Base-by-base conservation (phyloP, 306 rosid genomes). In the Purshia tridentata region DNA sequence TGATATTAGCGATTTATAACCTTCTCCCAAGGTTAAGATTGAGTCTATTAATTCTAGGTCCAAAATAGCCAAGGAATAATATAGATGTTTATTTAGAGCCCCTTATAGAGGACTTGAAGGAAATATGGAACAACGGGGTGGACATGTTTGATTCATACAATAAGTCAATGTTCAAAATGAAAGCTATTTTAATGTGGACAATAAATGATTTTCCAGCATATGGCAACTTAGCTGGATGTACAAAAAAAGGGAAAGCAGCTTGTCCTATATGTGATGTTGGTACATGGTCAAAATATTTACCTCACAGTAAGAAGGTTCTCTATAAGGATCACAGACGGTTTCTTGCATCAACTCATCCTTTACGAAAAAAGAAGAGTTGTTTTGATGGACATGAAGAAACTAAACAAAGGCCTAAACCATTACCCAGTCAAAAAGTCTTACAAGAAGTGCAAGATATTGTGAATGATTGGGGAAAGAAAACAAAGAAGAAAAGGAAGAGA, bases 191-290 rank as follows among this genome's bases (percentile, higher is more conserved):
- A 18, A 18, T 65, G 54, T 65, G 70, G 40, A 65, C 41, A 4
- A 67, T 67, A 12, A 67, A 8, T 16, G 57, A 67, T 14, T 48
- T 67, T 47, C 44, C 72, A 0, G 23, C 58, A 13, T 67, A 67
- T 20, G 45, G 23, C 16, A 67, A 69, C 49, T 56, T 69, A 6
- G 45, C 6, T 5, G 50, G 73, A n/a, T 69, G 46, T 69, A 15
- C 63, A 16, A 69, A 50, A 37, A 52, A 40, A 8, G 61, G 73
- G 8, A 52, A 53, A 44, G n/a, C 11, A 69, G 62, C 37, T 1
- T 67, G 45, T 50, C 59, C 59, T 10, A 5, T 46, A 35, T 60
- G 46, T 64, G 69, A 14, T 6, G 7, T 11, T 15, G 6, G 46
- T 13, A 41, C 69, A 41, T 42, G 29, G 19, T 41, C 69, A 64